Conservation (phyloP, 2,329 filamentous ascomycete species). For the Lasiodiplodia theobromae region DNA sequence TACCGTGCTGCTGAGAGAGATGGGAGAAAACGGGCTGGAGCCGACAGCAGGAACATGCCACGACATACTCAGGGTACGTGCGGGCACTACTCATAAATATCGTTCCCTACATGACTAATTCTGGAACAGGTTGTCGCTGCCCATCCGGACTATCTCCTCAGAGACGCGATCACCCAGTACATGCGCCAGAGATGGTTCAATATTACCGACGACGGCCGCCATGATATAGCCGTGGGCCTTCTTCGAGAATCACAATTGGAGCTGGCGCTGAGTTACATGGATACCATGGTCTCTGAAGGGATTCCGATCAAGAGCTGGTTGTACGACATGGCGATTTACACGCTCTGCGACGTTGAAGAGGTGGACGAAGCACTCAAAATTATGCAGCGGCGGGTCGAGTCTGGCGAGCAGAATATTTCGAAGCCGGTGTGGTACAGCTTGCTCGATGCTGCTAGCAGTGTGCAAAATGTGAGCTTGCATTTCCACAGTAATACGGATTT, state of each 20-base stretch:
- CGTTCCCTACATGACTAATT: neutral
- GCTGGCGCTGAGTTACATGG: slow-evolving; percentile 74
- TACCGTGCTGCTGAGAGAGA: slow-evolving; percentile 71
- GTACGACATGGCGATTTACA: slow-evolving; percentile 77
- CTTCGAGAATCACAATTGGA: slow-evolving; percentile 85
- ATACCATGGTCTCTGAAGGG: slow-evolving; percentile 67
- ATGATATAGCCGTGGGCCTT: slow-evolving; percentile 74
- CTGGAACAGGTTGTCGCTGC: slow-evolving; percentile 66
- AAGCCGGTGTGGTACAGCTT: slow-evolving; percentile 69
- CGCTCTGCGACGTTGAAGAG: slow-evolving; percentile 74
- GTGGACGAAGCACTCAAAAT: slow-evolving; percentile 78
- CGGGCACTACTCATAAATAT: neutral
- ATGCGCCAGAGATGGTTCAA: slow-evolving; percentile 78
- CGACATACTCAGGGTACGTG: slow-evolving; percentile 69
- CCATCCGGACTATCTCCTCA: slow-evolving; percentile 84
- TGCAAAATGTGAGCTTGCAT: slow-evolving; percentile 58
- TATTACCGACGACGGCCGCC: slow-evolving; percentile 67
- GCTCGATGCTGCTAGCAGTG: slow-evolving; percentile 75
- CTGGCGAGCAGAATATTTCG: slow-evolving; percentile 33
- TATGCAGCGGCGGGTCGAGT: slow-evolving; percentile 53
- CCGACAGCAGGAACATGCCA: slow-evolving; percentile 74
- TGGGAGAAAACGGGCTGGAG: slow-evolving; percentile 67
- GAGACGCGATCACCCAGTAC: slow-evolving; percentile 72
- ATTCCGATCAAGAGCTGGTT: slow-evolving; percentile 73
- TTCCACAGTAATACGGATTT: too few species aligned